Evolutionary conservation across 768 basidiomycete species (phyloP).

Genomic region (Mycena amicta): DNA sequence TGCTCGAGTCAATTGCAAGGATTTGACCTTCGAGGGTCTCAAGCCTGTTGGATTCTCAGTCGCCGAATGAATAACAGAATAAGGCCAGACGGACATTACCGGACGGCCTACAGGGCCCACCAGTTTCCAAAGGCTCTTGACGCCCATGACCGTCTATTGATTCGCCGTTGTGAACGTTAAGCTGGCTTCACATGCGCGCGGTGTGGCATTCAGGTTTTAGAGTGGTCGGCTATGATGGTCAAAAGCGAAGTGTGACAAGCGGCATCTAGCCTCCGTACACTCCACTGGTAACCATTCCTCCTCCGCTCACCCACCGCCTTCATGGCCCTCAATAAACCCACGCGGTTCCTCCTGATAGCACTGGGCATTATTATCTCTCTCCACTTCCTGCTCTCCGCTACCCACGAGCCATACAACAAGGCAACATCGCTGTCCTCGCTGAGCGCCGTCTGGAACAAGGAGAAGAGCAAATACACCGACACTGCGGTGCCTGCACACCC

Average conservation of each 20-base stretch:
- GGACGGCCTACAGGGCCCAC: conserved; percentile 93
- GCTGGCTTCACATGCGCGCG: no score
- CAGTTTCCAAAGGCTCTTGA: conserved; percentile 94
- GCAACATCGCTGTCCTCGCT: conserved; percentile 45
- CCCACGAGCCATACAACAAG: conserved; percentile 53
- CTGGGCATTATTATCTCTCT: conserved; percentile 14
- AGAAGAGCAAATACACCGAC: conserved; percentile 20
- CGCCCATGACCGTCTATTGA: conserved; percentile 85
- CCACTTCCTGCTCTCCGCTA: conserved; percentile 54
- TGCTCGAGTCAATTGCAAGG: conserved; percentile 97
- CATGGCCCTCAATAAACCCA: conserved; percentile 13
- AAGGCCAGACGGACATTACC: conserved; percentile 66
- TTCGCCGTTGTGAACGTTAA: no score
- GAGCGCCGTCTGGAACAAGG: conserved; percentile 3
- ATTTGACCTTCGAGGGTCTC: conserved; percentile 95
- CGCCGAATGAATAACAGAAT: background rate
- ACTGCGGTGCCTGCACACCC: conserved; percentile 38
- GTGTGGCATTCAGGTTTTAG: no score
- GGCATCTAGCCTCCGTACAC: background rate
- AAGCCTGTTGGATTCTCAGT: conserved; percentile 52
- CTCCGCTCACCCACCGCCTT: background rate
- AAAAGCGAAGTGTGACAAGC: no score
- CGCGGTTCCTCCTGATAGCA: conserved; percentile 13
- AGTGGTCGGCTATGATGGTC: no score
- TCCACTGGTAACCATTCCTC: background rate